Evolutionary conservation across 148 eudicot genomes (phyloP).

Genomic region (Nepenthes mirabilis): DNA sequence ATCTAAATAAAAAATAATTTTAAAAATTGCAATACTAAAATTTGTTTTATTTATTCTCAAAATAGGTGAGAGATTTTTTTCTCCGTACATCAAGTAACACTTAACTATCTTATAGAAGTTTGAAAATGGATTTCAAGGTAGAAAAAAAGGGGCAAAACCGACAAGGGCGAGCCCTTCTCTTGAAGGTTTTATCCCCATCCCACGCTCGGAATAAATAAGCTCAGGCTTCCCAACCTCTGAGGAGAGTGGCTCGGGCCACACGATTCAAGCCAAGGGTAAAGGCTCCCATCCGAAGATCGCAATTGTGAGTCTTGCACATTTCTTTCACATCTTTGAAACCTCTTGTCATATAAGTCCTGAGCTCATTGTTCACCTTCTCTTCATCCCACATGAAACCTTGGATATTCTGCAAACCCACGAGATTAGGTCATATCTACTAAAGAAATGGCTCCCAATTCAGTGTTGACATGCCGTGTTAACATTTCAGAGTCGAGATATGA

Average conservation of each 20-base stretch:
- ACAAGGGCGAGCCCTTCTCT: background rate
- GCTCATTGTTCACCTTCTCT: slow-evolving; percentile 77
- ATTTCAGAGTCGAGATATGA: no score
- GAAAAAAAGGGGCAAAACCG: background rate
- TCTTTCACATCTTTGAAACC: slow-evolving; percentile 72
- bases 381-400: slow-evolving; percentile 99
- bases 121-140: no score
- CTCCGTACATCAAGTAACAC: no score
- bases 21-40: no score
- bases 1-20: no score
- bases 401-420: slow-evolving; percentile 47
- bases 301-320: slow-evolving; percentile 81
- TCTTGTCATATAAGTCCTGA: slow-evolving; percentile 66
- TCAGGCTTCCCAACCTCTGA: slow-evolving; percentile 97
- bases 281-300: slow-evolving; percentile 98
- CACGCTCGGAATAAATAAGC: background rate
- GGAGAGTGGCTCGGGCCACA: slow-evolving; percentile 90
- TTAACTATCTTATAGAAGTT: no score
- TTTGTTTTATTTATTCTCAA: no score
- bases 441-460: no score
- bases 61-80: no score
- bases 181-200: background rate
- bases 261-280: slow-evolving; percentile 89
- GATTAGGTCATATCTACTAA: no score
- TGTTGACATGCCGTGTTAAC: no score